A percentile compares a stretch with the other conserved stretches of the same genome.
Evolutionary conservation across 2,329 filamentous ascomycete species (phyloP).

Genomic region (Albifimbria verrucaria): DNA sequence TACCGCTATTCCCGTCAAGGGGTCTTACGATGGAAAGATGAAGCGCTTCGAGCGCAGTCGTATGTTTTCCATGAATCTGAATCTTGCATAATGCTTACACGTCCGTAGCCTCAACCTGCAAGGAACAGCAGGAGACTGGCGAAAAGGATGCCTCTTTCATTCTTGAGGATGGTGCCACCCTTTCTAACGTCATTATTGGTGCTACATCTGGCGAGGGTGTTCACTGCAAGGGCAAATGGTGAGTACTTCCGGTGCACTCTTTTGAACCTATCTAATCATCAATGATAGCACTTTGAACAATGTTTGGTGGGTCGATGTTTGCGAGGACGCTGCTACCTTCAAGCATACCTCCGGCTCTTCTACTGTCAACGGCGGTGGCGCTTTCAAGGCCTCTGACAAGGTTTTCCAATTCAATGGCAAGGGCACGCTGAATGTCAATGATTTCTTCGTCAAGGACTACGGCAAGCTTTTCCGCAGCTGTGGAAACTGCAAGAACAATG

Average conservation of each 20-base stretch:
- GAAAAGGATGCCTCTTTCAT: constrained; percentile 4
- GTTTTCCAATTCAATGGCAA: constrained; percentile 3
- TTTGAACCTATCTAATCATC: background rate
- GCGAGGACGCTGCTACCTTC: constrained; percentile 4
- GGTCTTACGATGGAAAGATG: constrained; percentile 2
- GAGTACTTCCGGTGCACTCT: background rate
- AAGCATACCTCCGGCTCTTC: constrained; percentile 1
- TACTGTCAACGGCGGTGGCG: constrained; percentile 2
- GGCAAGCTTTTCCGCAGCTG: constrained; percentile 50
- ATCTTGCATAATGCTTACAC: background rate
- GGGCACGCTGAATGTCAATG: constrained; percentile 4
- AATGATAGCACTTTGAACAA: constrained; percentile 1
- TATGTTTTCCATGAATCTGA: background rate
- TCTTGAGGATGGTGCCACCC: constrained; percentile 1
- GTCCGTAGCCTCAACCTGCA: background rate
- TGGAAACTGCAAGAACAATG: constrained; percentile 45
- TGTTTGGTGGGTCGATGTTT: constrained; percentile 2
- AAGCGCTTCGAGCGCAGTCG: constrained; percentile 3
- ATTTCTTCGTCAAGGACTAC: constrained; percentile 26
- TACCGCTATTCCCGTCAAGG: constrained; percentile 3
- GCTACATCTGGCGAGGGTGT: constrained; percentile 2
- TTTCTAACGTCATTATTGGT: constrained; percentile 3
- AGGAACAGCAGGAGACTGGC: constrained; percentile 1
- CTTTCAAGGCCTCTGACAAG: constrained; percentile 3
- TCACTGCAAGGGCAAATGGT: constrained; percentile 2